A percentile compares a stretch with the other conserved stretches of the same genome.
Conservation (phyloP, 2,329 filamentous ascomycete genomes). For the Aspergillus fumigatiaffinis region DNA sequence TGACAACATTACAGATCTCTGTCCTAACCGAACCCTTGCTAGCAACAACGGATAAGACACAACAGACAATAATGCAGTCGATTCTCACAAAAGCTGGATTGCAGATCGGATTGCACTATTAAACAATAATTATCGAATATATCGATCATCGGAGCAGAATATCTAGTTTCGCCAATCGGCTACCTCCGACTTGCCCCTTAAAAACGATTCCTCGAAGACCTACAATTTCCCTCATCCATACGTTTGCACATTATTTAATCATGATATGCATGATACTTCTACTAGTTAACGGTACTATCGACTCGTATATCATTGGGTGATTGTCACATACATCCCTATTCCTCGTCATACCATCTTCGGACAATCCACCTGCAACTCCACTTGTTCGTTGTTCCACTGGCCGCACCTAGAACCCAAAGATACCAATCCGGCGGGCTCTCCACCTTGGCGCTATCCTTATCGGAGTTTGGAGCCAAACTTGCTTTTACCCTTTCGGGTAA, state of each 20-base stretch:
- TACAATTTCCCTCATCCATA: neutral
- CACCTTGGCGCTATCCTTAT: conserved; percentile 7
- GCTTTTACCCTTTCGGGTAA: conserved; percentile 21
- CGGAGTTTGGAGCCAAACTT: conserved; percentile 9
- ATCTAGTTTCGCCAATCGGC: neutral
- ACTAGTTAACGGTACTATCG: neutral
- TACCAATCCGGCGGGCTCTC: neutral
- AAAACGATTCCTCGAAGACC: neutral
- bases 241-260: neutral
- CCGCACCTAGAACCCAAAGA: conserved; percentile 15
- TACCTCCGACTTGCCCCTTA: neutral
- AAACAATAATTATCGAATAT: neutral
- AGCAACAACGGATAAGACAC: neutral
- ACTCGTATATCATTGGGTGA: neutral
- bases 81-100: neutral
- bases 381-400: conserved; percentile 2
- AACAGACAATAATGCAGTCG: neutral
- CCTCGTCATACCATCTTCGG: conserved; percentile 18
- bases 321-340: neutral
- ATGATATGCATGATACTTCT: neutral
- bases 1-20: neutral
- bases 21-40: neutral
- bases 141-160: neutral
- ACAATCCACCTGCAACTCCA: conserved; percentile 7
- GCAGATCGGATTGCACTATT: neutral